Evolutionary conservation across 352 stramenopile species (phyloP).

Genomic region (Phytophthora sp.): DNA sequence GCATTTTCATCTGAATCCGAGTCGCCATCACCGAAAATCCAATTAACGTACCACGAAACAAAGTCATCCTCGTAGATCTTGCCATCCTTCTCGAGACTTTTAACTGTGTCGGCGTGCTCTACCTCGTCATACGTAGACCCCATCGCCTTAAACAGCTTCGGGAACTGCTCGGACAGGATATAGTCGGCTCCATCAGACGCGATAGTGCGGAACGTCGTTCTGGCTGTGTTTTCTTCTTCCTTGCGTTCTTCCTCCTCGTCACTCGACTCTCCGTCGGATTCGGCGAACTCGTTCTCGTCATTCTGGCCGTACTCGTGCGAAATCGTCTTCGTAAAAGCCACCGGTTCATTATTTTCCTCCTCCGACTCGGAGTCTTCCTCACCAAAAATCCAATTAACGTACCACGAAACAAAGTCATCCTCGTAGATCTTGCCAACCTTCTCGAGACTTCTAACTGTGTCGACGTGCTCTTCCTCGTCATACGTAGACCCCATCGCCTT

Average conservation of each 20-base stretch:
- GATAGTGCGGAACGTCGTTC: conserved; percentile 51
- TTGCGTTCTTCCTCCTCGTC: conserved; percentile 70
- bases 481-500: conserved; percentile 66
- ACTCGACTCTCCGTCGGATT: conserved; percentile 52
- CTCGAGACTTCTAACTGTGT: conserved; percentile 43
- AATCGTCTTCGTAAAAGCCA: conserved; percentile 1
- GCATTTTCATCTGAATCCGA: conserved; percentile 54
- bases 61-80: conserved; percentile 63
- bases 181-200: conserved; percentile 31
- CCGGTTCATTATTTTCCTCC: conserved; percentile 18
- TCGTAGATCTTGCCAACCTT: conserved; percentile 61
- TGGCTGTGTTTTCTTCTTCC: conserved; percentile 67
- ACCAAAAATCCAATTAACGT: conserved; percentile 69
- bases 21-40: conserved; percentile 59
- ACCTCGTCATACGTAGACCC: conserved; percentile 66
- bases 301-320: conserved; percentile 63
- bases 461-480: conserved; percentile 56
- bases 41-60: conserved; percentile 66
- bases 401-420: conserved; percentile 66
- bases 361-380: conserved; percentile 53
- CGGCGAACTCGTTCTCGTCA: conserved; percentile 66
- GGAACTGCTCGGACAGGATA: conserved; percentile 49
- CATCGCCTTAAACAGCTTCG: conserved; percentile 65
- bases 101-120: conserved; percentile 47
- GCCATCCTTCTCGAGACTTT: conserved; percentile 50